These are phyloP conservation scores for Kodamaea anthophila DNA, from an alignment of 1,139 yeast genomes.

Conservation along the genomic window DNA sequence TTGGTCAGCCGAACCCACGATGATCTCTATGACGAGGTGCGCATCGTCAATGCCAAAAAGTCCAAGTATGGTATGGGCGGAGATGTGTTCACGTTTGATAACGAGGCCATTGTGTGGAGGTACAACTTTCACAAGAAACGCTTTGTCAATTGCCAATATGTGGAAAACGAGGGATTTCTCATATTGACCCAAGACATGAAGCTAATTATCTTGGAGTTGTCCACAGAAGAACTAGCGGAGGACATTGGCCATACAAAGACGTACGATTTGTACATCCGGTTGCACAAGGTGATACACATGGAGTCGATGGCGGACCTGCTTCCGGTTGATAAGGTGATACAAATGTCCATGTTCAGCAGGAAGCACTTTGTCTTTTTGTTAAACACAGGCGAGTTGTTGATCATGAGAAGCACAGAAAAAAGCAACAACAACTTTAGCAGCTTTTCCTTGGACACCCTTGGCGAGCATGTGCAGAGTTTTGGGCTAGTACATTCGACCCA, in stretches of 20 bases:
- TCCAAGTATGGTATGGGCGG: conserved; percentile 34
- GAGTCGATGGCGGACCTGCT: conserved; percentile 25
- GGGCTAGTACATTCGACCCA: conserved; percentile 19
- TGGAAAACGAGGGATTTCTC: conserved; percentile 9
- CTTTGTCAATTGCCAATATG: conserved; percentile 21
- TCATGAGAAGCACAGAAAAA: conserved; percentile 31
- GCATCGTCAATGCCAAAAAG: conserved; percentile 28
- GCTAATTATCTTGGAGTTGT: conserved; percentile 27
- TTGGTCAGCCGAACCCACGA: conserved; percentile 26
- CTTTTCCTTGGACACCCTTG: conserved; percentile 33
- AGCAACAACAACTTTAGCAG: conserved; percentile 12
- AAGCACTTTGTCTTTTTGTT: conserved; percentile 33
- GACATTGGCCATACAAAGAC: conserved; percentile 8
- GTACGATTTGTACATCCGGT: conserved; percentile 27
- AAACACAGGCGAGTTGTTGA: conserved; percentile 33
- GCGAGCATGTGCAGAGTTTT: conserved; percentile 27
- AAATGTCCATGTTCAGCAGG: conserved; percentile 23
- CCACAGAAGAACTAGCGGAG: conserved; percentile 3
- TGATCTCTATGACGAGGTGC: conserved; percentile 30
- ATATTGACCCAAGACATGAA: conserved; percentile 26
- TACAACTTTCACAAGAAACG: conserved; percentile 26
- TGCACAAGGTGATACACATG: conserved; percentile 33
- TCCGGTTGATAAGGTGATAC: conserved; percentile 18
- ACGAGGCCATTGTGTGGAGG: conserved; percentile 38
- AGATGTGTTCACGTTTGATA: conserved; percentile 28